Evolutionary conservation across 1,139 yeast genomes (phyloP), one percentile per base, ranked within the genome.

Genomic region (Ogataea hybrid): DNA sequence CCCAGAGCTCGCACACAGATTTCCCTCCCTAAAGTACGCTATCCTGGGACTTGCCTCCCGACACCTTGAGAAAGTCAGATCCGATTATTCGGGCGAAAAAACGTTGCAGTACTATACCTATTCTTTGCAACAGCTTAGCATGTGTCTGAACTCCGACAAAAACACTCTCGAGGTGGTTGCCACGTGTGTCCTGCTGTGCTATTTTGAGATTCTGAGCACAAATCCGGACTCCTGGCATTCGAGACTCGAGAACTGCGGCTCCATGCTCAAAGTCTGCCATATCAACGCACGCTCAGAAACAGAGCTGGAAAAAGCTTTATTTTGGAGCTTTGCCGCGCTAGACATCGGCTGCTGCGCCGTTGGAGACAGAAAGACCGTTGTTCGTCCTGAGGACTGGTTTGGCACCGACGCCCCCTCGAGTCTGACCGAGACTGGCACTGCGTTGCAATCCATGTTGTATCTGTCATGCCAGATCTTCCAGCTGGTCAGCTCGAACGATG

Each of bases 311-410:
- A 43, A 66, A 37, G 63, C 64, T 0, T 46, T 68, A 17, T 68
- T 68, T 40, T 68, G 71, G 71, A 61, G 63, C 33, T 65, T 65
- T 53, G 65, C 65, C 2, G 49, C 69, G 28, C 57, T 66, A 61
- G 72, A 68, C 46, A 60, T 66, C 5, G 60, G 60, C 25, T 58
- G 62, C 15, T 66, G 67, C 3, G 57, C 62, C 3, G 61, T 66
- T 34, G 68, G 68, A 6, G 69, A 65, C 31, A 56, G 58, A 21
- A 48, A 59, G 2, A 65, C 70, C 1, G 58, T 64, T 38, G 56
- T 47, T 23, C 43, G 45, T 8, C 37, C 29, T 10, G 29, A 31
- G 9, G 47, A 47, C 18, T 49, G 52, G 52, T 35, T 44, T 32
- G 35, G 12, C 4, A 15, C 17, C 9, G 36, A 25, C 8, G 6